Conservation (phyloP, 768 basidiomycete genomes). For the Podaxis sp. region DNA sequence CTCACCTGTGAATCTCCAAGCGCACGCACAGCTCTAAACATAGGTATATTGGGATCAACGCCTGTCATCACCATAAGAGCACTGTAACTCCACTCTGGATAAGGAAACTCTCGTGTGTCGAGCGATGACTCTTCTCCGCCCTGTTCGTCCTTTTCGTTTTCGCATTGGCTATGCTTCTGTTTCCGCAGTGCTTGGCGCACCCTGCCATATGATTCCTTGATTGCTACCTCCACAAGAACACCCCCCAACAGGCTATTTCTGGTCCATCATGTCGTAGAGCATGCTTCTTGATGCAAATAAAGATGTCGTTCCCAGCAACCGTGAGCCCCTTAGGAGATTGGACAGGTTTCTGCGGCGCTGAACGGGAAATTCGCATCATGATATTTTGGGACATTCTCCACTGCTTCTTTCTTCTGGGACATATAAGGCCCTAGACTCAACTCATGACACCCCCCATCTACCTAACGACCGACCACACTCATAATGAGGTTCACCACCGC, state of each 20-base stretch:
- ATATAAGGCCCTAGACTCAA: not conserved
- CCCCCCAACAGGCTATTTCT: not conserved
- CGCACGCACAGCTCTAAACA: not conserved
- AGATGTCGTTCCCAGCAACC: not conserved
- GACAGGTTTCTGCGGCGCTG: not conserved
- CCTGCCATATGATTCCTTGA: not conserved
- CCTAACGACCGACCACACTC: not conserved
- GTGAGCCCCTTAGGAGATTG: not conserved
- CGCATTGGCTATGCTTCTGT: not conserved
- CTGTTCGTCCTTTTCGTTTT: not conserved
- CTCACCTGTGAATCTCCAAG: not conserved
- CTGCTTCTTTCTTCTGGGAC: not conserved
- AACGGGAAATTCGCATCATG: not conserved
- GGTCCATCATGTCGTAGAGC: not conserved
- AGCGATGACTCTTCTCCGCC: not conserved
- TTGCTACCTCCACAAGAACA: not conserved
- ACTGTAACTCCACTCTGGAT: not conserved
- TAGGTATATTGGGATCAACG: not conserved
- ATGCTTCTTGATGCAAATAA: constrained; percentile 2
- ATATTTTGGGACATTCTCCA: not conserved
- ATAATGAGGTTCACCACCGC: constrained; percentile 3
- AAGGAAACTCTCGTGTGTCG: not conserved
- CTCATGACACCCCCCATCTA: not conserved
- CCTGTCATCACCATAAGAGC: not conserved
- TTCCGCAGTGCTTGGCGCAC: not conserved